Base-by-base conservation (phyloP, 345 rosid genomes). In the Heritiera littoralis region DNA sequence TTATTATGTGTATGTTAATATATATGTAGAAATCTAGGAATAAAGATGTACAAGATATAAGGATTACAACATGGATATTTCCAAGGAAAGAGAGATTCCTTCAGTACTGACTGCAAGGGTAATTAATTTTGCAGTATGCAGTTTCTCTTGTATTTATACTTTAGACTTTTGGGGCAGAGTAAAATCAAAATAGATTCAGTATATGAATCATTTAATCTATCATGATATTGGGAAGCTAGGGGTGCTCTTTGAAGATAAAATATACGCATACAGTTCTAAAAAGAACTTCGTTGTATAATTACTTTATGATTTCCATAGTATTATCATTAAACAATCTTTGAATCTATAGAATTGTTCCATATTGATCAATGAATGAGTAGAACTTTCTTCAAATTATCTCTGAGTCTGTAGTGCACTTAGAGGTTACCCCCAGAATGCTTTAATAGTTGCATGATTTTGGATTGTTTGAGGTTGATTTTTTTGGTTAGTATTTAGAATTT, bases 221-320 rank as follows among this genome's bases (percentile, higher is more conserved):
- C 12, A 2, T 8, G 45, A 71, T 71, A 6, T 13, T 2, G 58
- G 14, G 15, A 14, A 51, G 14, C 40, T 14, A 32, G 7, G 17
- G 75, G 14, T 71, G n/a, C 13, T 54, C 14, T 72, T 72, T 72
- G 72, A 43, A 67, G 72, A 67, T n/a, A 67, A 40, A n/a, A 43
- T 43, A 14, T 43, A 43, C 8, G 43, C 20, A 9, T 14, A 5
- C 32, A 12, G 20, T 9, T 0, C 15, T 20, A 43, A 3, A 45
- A 10, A 17, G 28, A 66, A 41, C 41, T 28, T 30, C 71, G 40
- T 41, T 40, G 6, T 40, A 40, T 66, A n/a, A 40, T 41, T 41
- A 66, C 46, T 17, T 66, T 18, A 9, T 18, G 12, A 41, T 8
- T 66, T 23, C 3, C 7, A 13, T 66, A 0, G 49, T 41, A 18